Percentiles rank a stretch among this genome's conserved stretches.
Evolutionary conservation across 2,329 filamentous ascomycete species (phyloP).

Genomic region (Fusarium veterinarium): DNA sequence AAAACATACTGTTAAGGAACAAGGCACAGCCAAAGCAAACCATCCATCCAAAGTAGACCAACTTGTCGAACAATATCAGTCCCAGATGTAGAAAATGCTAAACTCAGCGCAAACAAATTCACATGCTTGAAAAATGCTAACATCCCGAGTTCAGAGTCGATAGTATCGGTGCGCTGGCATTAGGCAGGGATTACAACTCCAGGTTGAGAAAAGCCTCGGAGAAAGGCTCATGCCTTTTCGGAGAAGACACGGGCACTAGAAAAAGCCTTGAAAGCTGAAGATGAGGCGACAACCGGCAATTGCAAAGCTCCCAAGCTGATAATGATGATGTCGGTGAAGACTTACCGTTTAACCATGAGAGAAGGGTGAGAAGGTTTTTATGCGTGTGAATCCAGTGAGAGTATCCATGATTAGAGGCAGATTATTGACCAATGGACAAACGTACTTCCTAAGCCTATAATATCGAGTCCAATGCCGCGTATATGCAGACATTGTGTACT

Average conservation of each 20-base stretch:
- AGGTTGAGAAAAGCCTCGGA: conserved; percentile 22
- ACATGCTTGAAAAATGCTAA: conserved; percentile 17
- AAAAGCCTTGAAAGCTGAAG: conserved; percentile 28
- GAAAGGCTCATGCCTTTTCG: conserved; percentile 8
- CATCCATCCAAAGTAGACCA: too few species aligned
- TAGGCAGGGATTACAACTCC: conserved; percentile 20
- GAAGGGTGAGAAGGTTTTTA: neutral
- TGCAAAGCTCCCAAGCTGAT: neutral
- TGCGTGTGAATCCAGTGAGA: neutral
- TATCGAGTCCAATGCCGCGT: neutral
- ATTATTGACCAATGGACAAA: neutral
- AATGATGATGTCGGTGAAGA: neutral
- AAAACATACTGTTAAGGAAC: neutral
- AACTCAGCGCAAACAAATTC: conserved; percentile 6
- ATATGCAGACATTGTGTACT: neutral
- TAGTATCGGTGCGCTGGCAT: conserved; percentile 23
- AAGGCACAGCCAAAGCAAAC: neutral
- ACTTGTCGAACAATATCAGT: neutral
- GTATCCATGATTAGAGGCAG: neutral
- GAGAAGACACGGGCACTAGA: conserved; percentile 15
- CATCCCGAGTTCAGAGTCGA: neutral
- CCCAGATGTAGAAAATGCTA: neutral
- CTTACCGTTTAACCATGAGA: neutral
- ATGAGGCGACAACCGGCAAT: conserved; percentile 31
- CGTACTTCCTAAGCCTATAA: neutral